phyloP scores from a whole-genome alignment of 2,329 filamentous ascomycete species.

The Diatrype stigma region DNA sequence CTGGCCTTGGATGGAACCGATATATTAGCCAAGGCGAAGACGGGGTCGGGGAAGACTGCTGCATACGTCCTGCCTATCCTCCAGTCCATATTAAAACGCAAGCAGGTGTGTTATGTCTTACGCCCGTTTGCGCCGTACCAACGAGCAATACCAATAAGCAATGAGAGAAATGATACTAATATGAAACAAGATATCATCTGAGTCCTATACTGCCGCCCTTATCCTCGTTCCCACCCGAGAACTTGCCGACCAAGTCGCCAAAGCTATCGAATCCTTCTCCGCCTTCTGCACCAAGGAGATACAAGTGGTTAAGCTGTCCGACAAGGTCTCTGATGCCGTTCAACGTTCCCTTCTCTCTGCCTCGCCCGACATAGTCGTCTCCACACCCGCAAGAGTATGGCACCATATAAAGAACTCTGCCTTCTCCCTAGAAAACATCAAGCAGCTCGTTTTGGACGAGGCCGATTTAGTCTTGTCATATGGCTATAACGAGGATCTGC shows the following conservation, averaged over 20 bases:
- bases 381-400: slow-evolving; percentile 81
- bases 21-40: slow-evolving; percentile 87
- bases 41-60: slow-evolving; percentile 95
- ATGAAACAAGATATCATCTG: slow-evolving; percentile 40
- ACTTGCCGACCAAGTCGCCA: slow-evolving; percentile 85
- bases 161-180: neutral
- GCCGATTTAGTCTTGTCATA: slow-evolving; percentile 92
- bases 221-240: slow-evolving; percentile 93
- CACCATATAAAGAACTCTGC: slow-evolving; percentile 70
- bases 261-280: slow-evolving; percentile 70
- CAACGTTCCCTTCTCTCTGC: slow-evolving; percentile 82
- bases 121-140: too few relatives aligned
- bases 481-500: slow-evolving; percentile 86
- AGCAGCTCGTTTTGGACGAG: slow-evolving; percentile 85
- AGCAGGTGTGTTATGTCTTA: slow-evolving; percentile 51
- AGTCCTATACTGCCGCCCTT: slow-evolving; percentile 64
- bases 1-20: slow-evolving; percentile 83
- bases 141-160: too few relatives aligned
- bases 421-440: slow-evolving; percentile 66
- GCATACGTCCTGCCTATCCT: slow-evolving; percentile 90
- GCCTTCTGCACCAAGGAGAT: slow-evolving; percentile 83
- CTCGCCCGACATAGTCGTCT: slow-evolving; percentile 82
- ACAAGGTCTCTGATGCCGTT: slow-evolving; percentile 85
- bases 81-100: slow-evolving; percentile 75
- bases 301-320: slow-evolving; percentile 77